phyloP scores from a whole-genome alignment of 495 filamentous ascomycete species.

The Podospora didyma region DNA sequence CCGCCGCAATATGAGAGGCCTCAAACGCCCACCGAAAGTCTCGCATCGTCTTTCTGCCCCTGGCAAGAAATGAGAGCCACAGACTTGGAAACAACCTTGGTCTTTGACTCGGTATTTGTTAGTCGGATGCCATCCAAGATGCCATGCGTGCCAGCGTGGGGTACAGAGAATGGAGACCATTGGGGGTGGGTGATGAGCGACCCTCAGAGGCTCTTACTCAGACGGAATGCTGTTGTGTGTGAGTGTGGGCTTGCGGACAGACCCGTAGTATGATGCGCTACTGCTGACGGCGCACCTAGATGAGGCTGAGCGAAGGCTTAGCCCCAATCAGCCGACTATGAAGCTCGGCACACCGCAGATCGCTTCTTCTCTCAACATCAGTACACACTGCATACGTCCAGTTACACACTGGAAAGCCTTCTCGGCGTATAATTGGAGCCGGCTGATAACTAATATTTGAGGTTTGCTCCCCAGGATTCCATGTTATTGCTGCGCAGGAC shows the following conservation, averaged over 20 bases:
- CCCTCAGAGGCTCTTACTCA: neutral
- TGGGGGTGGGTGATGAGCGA: neutral
- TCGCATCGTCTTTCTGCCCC: too few species aligned
- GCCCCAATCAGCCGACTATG: constrained; percentile 10
- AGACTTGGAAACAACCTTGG: neutral
- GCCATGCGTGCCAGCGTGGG: too few species aligned
- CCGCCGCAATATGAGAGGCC: constrained; percentile 4
- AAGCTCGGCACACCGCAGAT: neutral
- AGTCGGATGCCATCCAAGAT: too few species aligned
- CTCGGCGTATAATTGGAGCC: too few species aligned
- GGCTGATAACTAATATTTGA: too few species aligned
- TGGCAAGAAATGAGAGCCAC: too few species aligned
- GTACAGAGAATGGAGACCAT: neutral
- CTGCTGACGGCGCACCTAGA: constrained; percentile 9
- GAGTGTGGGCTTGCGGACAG: constrained; percentile 18
- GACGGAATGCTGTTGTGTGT: too few species aligned
- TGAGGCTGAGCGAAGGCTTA: constrained; percentile 25
- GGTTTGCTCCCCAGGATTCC: too few species aligned
- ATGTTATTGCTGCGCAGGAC: too few species aligned
- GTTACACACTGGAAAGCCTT: too few species aligned
- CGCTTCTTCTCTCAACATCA: neutral
- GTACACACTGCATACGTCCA: neutral
- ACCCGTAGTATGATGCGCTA: constrained; percentile 21
- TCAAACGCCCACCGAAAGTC: neutral
- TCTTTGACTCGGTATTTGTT: too few species aligned